Conservation (phyloP, 1,284 basidiomycete genomes). For the Sporisorium sorghi region DNA sequence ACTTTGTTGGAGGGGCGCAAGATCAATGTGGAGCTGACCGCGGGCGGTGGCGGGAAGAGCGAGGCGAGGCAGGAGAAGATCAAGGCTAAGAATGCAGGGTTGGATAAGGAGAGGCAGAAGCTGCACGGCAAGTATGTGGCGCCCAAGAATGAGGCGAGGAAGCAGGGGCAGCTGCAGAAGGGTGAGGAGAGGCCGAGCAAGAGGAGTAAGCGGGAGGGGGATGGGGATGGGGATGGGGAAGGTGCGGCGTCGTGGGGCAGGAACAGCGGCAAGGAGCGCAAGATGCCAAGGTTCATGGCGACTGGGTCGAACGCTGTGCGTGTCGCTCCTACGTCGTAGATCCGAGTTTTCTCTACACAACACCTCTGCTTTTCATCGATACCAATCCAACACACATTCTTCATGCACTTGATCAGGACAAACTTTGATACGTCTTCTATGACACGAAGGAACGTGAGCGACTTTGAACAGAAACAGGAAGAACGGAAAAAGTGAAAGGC, state of each 20-base stretch:
- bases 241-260: conserved; percentile 27
- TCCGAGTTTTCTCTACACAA: background rate
- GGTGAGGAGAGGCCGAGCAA: conserved; percentile 17
- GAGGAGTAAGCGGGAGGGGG: conserved; percentile 14
- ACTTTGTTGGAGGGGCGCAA: conserved; percentile 63
- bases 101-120: conserved; percentile 65
- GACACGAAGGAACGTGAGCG: background rate
- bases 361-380: conserved; percentile 9
- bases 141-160: conserved; percentile 58
- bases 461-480: too few species aligned
- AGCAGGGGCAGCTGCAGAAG: conserved; percentile 29
- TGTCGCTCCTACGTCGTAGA: conserved; percentile 45
- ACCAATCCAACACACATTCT: conserved; percentile 17
- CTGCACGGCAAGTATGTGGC: conserved; percentile 64
- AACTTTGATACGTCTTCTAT: conserved; percentile 10
- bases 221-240: conserved; percentile 3
- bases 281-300: conserved; percentile 52
- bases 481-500: background rate
- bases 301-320: conserved; percentile 54
- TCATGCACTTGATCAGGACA: background rate
- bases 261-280: conserved; percentile 21
- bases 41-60: conserved; percentile 66
- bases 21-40: conserved; percentile 69
- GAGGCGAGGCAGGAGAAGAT: conserved; percentile 62
- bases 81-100: conserved; percentile 60